phyloP scores from a whole-genome alignment of 805 yeast species.

The Kurtzmaniella cleridarum region DNA sequence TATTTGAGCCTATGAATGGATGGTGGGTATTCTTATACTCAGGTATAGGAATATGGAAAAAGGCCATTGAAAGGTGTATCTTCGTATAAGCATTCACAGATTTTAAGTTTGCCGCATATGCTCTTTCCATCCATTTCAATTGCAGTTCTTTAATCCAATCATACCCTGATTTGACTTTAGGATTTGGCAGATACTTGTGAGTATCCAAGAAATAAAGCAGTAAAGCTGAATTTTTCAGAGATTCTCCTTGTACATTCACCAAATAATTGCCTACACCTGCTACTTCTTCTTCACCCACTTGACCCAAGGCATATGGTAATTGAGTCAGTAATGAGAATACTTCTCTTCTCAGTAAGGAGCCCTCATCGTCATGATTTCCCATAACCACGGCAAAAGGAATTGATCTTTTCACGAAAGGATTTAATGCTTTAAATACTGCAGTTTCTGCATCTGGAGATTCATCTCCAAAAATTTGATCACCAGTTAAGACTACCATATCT shows the following conservation, averaged over 20 bases:
- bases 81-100: constrained; percentile 29
- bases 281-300: constrained; percentile 58
- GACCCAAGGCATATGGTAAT: constrained; percentile 66
- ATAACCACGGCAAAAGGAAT: constrained; percentile 83
- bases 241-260: constrained; percentile 43
- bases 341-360: constrained; percentile 54
- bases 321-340: constrained; percentile 50
- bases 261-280: constrained; percentile 84
- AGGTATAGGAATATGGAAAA: constrained; percentile 91
- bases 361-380: constrained; percentile 96
- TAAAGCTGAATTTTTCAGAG: constrained; percentile 37
- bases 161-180: constrained; percentile 71
- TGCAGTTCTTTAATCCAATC: constrained; percentile 80
- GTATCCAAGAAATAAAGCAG: constrained; percentile 77
- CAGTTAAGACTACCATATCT: constrained; percentile 79
- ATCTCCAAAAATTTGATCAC: constrained; percentile 88
- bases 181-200: constrained; percentile 65
- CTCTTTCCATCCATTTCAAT: constrained; percentile 47
- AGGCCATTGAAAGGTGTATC: constrained; percentile 70
- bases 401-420: constrained; percentile 58
- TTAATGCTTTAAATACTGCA: constrained; percentile 68
- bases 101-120: constrained; percentile 19
- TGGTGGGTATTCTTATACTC: constrained; percentile 57
- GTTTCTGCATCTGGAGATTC: constrained; percentile 77
- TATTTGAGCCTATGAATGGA: constrained; percentile 53